A percentile compares a stretch with the other conserved stretches of the same genome.
These are phyloP conservation scores for Coprinopsis sp. DNA, from an alignment of 768 basidiomycete genomes.

Conservation along the genomic window DNA sequence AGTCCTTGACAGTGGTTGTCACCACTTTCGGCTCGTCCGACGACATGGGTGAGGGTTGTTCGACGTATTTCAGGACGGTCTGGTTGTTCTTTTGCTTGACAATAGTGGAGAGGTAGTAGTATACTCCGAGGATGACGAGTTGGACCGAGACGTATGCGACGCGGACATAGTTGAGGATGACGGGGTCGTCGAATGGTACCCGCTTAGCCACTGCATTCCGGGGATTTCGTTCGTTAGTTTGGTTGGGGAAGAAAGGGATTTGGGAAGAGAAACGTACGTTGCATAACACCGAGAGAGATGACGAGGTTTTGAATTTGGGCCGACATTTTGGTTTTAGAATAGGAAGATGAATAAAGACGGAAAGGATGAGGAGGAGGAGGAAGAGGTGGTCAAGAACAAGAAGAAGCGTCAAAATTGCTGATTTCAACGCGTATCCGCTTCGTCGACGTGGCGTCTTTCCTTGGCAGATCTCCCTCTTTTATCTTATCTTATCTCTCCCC, in stretches of 20 bases:
- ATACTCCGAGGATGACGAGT: slow-evolving; percentile 61
- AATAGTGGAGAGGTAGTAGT: slow-evolving; percentile 75
- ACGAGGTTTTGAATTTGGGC: slow-evolving; percentile 75
- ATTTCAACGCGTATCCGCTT: too few species aligned
- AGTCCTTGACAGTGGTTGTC: too few species aligned
- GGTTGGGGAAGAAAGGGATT: too few species aligned
- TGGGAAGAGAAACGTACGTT: slow-evolving; percentile 44
- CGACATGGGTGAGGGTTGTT: too few species aligned
- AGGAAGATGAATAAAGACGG: neutral
- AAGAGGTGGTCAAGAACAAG: too few species aligned
- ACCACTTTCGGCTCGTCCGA: too few species aligned
- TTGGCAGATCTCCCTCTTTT: too few species aligned
- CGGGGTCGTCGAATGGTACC: slow-evolving; percentile 87
- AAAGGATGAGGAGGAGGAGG: too few species aligned
- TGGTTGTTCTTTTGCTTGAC: slow-evolving; percentile 95
- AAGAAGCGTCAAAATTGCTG: too few species aligned
- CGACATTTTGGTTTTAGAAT: slow-evolving; percentile 50
- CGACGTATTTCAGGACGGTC: slow-evolving; percentile 94
- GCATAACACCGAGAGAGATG: slow-evolving; percentile 92
- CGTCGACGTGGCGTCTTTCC: too few species aligned
- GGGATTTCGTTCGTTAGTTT: neutral
- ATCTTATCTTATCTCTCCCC: too few species aligned
- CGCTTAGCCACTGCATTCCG: slow-evolving; percentile 72
- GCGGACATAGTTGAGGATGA: slow-evolving; percentile 76
- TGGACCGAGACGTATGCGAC: slow-evolving; percentile 78